Conservation (phyloP, 192 early-diverging fungal genomes). For the Coemansia sp. region DNA sequence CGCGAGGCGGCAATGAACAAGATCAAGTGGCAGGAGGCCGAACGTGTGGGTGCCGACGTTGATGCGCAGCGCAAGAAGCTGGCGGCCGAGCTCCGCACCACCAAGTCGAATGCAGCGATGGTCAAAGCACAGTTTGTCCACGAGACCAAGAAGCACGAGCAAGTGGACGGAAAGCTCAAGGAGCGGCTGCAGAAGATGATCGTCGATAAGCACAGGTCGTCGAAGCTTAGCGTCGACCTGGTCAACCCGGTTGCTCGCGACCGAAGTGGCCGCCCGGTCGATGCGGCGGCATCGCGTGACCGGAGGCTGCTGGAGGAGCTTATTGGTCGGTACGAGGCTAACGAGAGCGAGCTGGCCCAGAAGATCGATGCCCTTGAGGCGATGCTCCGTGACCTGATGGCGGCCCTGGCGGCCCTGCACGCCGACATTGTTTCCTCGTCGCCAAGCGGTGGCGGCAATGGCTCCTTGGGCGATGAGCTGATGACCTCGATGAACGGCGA, state of each 20-base stretch:
- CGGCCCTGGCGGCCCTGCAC: slow-evolving; percentile 16
- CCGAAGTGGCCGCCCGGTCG: slow-evolving; percentile 25
- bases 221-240: slow-evolving; percentile 34
- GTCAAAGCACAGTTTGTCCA: slow-evolving; percentile 42
- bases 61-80: slow-evolving; percentile 28
- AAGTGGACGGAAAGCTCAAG: slow-evolving; percentile 31
- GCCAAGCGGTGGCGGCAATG: background rate
- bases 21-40: slow-evolving; percentile 32
- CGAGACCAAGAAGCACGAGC: slow-evolving; percentile 52
- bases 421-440: slow-evolving; percentile 11
- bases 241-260: slow-evolving; percentile 33
- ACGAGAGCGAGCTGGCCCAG: slow-evolving; percentile 14
- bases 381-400: slow-evolving; percentile 14
- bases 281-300: slow-evolving; percentile 12
- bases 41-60: slow-evolving; percentile 10
- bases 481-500: slow-evolving; percentile 3
- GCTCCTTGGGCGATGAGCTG: background rate
- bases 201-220: slow-evolving; percentile 37
- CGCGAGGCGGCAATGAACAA: slow-evolving; percentile 36
- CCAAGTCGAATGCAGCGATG: slow-evolving; percentile 30
- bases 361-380: slow-evolving; percentile 28
- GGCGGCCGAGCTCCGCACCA: slow-evolving; percentile 35
- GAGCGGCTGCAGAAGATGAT: slow-evolving; percentile 51
- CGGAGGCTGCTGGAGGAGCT: slow-evolving; percentile 33
- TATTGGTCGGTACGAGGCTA: slow-evolving; percentile 29